A percentile compares a stretch with the other conserved stretches of the same genome.
Conservation (phyloP, 345 rosid genomes). For the Acer yangbiense region DNA sequence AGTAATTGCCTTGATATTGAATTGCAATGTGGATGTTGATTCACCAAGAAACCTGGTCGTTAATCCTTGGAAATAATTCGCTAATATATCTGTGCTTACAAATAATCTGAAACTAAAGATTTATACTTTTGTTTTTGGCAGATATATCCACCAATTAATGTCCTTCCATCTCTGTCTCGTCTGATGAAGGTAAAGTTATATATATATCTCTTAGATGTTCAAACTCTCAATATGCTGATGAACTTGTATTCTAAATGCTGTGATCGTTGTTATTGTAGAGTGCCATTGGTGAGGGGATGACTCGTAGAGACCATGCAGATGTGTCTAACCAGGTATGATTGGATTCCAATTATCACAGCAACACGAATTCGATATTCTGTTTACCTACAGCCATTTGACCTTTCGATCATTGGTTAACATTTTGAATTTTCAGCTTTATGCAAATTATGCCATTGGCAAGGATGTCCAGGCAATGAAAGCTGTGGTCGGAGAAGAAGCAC, state of each 20-base stretch:
- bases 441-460: constrained; percentile 95
- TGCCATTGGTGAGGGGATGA: constrained; percentile 99
- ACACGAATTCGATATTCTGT: constrained; percentile 1
- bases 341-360: not conserved
- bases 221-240: not conserved
- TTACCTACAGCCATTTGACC: not conserved
- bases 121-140: constrained; percentile 36
- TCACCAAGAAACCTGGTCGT: not conserved
- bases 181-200: constrained; percentile 83
- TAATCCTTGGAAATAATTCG: not conserved
- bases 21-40: not conserved
- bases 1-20: not conserved
- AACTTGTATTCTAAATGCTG: not conserved
- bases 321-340: constrained; percentile 85
- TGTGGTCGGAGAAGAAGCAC: constrained; percentile 99
- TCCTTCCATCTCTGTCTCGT: constrained; percentile 97
- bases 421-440: constrained; percentile 65
- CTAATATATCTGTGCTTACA: not conserved
- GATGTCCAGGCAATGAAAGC: constrained; percentile 99
- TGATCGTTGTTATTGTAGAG: constrained; percentile 50
- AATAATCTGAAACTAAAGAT: constrained; percentile 8
- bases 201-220: not conserved
- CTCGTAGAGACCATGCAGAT: constrained; percentile 89
- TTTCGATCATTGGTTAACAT: not conserved
- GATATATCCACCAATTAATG: constrained; percentile 98